Percentiles rank a stretch among this genome's conserved stretches.
Conservation (phyloP, 139 green algal genomes). For the Deuterostichococcus epilithicus region DNA sequence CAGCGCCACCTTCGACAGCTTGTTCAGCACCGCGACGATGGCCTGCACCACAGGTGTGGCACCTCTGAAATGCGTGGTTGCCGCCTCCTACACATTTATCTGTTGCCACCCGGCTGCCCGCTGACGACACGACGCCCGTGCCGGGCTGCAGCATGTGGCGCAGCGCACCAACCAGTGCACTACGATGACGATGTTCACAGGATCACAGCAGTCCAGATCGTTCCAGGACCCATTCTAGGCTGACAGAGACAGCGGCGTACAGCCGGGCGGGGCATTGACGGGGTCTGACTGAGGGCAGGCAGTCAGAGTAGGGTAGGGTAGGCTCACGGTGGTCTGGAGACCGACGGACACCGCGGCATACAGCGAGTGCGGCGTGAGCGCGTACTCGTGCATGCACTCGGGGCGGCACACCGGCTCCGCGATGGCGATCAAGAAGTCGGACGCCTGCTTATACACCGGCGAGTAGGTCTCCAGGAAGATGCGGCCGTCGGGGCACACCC, state of each 20-base stretch:
- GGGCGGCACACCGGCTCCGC: constrained; percentile 89
- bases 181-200: no score
- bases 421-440: constrained; percentile 98
- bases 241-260: constrained; percentile 84
- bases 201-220: no score
- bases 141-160: no score
- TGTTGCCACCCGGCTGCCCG: no score
- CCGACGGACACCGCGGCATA: constrained; percentile 97
- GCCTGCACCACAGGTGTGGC: constrained; percentile 49
- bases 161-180: no score
- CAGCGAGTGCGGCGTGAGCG: constrained; percentile 91
- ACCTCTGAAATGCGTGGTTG: no score
- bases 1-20: constrained; percentile 72
- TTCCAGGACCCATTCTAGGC: constrained; percentile 79
- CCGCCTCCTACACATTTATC: no score
- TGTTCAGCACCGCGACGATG: constrained; percentile 87
- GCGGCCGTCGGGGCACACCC: constrained; percentile 90
- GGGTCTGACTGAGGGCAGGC: no score
- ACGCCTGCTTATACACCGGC: constrained; percentile 92
- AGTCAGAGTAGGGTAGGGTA: no score
- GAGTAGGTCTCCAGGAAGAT: constrained; percentile 98
- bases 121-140: no score
- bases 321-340: constrained; percentile 56
- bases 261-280: no score
- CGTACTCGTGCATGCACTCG: constrained; percentile 92